Evolutionary conservation across 192 early-diverging fungal species (phyloP).

Genomic region (Mortierella hygrophila): DNA sequence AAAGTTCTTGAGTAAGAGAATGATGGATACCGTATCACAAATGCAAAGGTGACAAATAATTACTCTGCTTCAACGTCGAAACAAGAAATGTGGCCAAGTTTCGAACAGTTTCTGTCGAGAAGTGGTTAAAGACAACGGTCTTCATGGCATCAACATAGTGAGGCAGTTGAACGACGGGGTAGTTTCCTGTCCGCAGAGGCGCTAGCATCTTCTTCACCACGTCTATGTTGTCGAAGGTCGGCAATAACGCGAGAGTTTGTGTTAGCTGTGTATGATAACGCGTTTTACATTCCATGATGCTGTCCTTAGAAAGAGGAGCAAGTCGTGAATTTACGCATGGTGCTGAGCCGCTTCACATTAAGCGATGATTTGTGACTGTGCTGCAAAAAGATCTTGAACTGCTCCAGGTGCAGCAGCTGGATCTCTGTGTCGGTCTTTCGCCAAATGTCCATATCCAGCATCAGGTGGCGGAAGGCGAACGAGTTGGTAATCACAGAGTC

Average conservation of each 20-base stretch:
- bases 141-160: conserved; percentile 66
- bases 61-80: conserved; percentile 69
- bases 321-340: conserved; percentile 63
- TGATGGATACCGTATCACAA: neutral
- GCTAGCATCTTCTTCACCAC: conserved; percentile 74
- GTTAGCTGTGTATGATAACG: neutral
- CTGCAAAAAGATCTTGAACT: conserved; percentile 71
- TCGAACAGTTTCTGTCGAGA: conserved; percentile 69
- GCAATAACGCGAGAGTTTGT: neutral
- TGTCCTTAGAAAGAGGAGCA: neutral
- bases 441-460: conserved; percentile 81
- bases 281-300: no score
- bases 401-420: conserved; percentile 70
- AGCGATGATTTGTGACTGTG: conserved; percentile 66
- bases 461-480: conserved; percentile 70
- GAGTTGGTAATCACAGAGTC: conserved; percentile 77
- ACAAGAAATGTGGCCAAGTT: conserved; percentile 74
- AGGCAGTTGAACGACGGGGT: conserved; percentile 65
- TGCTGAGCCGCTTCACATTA: conserved; percentile 69
- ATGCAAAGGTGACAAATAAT: neutral
- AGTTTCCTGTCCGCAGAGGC: conserved; percentile 68
- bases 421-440: conserved; percentile 64
- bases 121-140: conserved; percentile 67
- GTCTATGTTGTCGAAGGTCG: conserved; percentile 39
- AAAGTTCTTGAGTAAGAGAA: neutral